Conservation (phyloP, 192 early-diverging fungal genomes). For the Diversispora eburnea region DNA sequence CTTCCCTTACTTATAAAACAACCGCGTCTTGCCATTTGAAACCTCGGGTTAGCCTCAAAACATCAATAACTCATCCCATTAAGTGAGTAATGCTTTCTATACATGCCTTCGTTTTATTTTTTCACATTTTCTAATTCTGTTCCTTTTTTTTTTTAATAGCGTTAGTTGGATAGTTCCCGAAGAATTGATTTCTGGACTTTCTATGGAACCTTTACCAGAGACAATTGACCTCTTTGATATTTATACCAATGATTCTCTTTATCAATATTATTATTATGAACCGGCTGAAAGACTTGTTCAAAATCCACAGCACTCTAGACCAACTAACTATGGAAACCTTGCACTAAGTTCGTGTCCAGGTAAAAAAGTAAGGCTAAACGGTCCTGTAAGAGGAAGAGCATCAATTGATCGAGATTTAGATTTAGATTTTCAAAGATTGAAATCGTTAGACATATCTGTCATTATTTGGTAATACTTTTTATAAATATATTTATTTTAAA, state of each 20-base stretch:
- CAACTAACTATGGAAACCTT: conserved; percentile 50
- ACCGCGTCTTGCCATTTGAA: conserved; percentile 10
- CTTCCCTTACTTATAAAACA: conserved; percentile 3
- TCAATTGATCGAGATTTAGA: conserved; percentile 67
- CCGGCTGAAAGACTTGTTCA: background rate
- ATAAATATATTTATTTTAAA: background rate
- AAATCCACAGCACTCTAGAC: too few relatives aligned
- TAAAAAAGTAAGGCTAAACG: conserved; percentile 72
- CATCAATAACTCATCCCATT: conserved; percentile 22
- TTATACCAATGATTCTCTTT: conserved; percentile 14
- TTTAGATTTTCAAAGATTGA: conserved; percentile 65
- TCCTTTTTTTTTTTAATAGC: background rate
- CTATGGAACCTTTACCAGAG: background rate
- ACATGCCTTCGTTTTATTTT: background rate
- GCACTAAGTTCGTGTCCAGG: conserved; percentile 71
- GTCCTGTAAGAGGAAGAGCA: conserved; percentile 67
- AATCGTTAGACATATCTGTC: conserved; percentile 51
- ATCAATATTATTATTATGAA: conserved; percentile 7
- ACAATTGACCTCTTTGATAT: conserved; percentile 22
- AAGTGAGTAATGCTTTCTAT: background rate
- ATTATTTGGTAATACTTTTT: conserved; percentile 56
- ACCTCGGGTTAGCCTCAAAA: conserved; percentile 16
- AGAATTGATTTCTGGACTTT: background rate
- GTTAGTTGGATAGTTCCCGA: conserved; percentile 24
- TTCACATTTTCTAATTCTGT: background rate